Conservation (phyloP, 2,329 filamentous ascomycete species). For the Aurifilum marmelostoma region DNA sequence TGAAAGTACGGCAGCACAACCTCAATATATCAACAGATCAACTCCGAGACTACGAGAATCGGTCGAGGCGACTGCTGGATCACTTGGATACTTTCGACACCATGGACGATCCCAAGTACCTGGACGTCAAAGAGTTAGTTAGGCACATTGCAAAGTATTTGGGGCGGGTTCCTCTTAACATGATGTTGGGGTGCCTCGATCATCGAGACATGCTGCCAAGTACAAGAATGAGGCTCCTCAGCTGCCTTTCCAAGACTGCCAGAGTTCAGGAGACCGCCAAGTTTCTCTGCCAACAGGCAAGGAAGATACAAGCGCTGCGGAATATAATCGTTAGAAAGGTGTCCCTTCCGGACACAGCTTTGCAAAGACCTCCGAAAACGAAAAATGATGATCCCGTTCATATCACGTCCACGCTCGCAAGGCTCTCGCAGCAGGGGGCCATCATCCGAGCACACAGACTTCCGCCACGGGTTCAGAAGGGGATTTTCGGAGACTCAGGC, state of each 20-base stretch:
- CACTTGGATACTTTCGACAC: slow-evolving; percentile 4
- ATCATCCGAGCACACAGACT: slow-evolving; percentile 25
- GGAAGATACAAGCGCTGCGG: slow-evolving; percentile 36
- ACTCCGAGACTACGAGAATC: not conserved
- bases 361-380: slow-evolving; percentile 25
- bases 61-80: not conserved
- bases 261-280: slow-evolving; percentile 42
- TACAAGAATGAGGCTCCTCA: slow-evolving; percentile 17
- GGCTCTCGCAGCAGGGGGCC: slow-evolving; percentile 14
- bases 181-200: not conserved
- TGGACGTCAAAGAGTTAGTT: slow-evolving; percentile 3
- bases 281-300: slow-evolving; percentile 40
- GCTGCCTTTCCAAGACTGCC: slow-evolving; percentile 40
- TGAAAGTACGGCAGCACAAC: no score
- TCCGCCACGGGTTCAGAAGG: slow-evolving; percentile 9
- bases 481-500: not conserved
- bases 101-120: not conserved
- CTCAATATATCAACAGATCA: not conserved
- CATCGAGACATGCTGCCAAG: not conserved
- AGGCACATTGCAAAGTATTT: not conserved
- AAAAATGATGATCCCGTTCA: not conserved
- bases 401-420: slow-evolving; percentile 1
- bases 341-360: slow-evolving; percentile 36
- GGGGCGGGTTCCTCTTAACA: slow-evolving; percentile 2
- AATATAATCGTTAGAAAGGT: slow-evolving; percentile 37